Evolutionary conservation across 2,329 filamentous ascomycete species (phyloP), one percentile per base, ranked within the genome.

Genomic region (Podosphaera xanthii): DNA sequence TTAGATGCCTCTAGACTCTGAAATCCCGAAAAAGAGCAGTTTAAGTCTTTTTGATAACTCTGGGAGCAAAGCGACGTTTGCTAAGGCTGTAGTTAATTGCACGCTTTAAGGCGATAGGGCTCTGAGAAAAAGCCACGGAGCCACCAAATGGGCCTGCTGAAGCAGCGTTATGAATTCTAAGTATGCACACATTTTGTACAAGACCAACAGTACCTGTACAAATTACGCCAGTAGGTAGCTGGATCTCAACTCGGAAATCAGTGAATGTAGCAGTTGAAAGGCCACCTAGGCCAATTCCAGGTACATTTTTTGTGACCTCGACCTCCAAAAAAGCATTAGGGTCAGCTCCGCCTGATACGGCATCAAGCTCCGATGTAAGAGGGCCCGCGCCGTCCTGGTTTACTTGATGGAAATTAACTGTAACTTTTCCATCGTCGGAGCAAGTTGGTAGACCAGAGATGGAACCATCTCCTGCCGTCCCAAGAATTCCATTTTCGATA

Each of bases 321-420:
- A 57, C 14, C 42, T 14, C 30, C 55, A 35, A 49, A 57, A 73
- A 78, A 61, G 84, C 77, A 58, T 76, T 14, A 10, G 40, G 30
- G 33, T 60, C 59, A 4, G 12, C 30, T 50, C 59, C 59, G 0
- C 59, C 59, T 7, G 59, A 60, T 82, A n/a, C 46, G 36, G 14
- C 31, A 55, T 55, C 77, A 62, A 83, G 76, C 14, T 72, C 72
- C 10, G 75, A 79, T 22, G 70, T 73, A n/a, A 83, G 72, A n/a
- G 78, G 81, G 1, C 82, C 82, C 0, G 81, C 82, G 31, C 82
- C 82, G 65, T 85, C 82, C 69, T 84, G 81, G 75, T 85, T 85
- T 72, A 85, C 78, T 72, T 85, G 79, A 69, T 82, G 80, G 72
- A 79, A 84, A 61, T 76, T 80, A 76, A 85, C 76, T 60, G 74